Evolutionary conservation across 768 basidiomycete genomes (phyloP), one percentile per base, ranked within the genome.

Genomic region (Psilocybe cubensis): DNA sequence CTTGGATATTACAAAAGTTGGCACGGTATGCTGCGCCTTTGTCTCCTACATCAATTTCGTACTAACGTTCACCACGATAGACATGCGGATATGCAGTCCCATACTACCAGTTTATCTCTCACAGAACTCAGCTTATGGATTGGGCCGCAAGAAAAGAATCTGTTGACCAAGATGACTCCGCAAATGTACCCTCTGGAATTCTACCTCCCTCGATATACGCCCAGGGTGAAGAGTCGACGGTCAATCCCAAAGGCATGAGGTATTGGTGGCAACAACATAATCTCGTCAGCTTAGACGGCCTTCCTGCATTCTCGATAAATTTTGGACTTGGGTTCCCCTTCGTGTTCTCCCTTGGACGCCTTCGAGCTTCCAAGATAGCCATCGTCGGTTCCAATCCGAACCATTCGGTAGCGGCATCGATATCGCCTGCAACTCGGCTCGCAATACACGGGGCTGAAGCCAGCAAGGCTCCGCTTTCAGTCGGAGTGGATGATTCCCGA

Each of bases 41-140:
- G 47, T 35, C 5, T 25, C 48, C 40, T 53, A 17, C 12, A 14
- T 43, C 31, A 40, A 9, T 40, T 49, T 11, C 46, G 38, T 20
- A n/a, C 31, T 23, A 38, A 47, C 18, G 17, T 8, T 23, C 21
- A 52, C 6, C 31, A 38, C n/a, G n/a, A n/a, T n/a, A 89, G 88
- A 87, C 87, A 1, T 90, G 87, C 61, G 87, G 88, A 20, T 89
- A 79, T 61, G 79, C 80, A 0, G 80, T 88, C 23, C 88, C 89
- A 2, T 79, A 79, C 62, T 88, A 82, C 66, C 73, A 77, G 41
- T 89, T 82, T 71, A 69, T 81, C 38, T 72, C 75, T 3, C 83
- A 87, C 54, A 84, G 88, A 23, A 79, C 76, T 1, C 76, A 76
- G 8, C 80, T 86, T 14, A 72, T 80, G 40, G 74, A 79, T 25